Evolutionary conservation across 306 rosid genomes (phyloP).

Genomic region (Cucurbita pepo): DNA sequence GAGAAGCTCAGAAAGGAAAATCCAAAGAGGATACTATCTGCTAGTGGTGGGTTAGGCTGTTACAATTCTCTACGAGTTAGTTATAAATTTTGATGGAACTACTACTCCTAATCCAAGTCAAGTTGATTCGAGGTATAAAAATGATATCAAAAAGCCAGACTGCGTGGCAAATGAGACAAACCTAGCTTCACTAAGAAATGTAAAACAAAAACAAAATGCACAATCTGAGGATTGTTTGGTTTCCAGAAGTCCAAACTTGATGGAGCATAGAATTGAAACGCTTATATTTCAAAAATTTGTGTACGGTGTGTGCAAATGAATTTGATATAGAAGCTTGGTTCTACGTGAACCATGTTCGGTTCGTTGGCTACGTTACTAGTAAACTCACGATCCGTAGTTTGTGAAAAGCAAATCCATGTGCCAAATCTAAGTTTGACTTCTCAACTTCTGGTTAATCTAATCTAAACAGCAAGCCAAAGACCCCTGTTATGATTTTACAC

Average conservation of each 20-base stretch:
- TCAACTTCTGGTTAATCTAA: neutral
- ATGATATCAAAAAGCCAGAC: neutral
- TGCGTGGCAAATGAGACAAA: neutral
- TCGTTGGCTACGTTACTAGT: neutral
- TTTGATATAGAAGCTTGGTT: neutral
- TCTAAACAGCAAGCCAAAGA: neutral
- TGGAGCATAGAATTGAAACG: neutral
- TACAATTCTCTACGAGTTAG: neutral
- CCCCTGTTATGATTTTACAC: neutral
- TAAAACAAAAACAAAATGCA: neutral
- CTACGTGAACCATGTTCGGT: neutral
- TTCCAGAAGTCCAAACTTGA: neutral
- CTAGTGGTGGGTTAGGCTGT: too few species aligned
- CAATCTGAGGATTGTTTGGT: neutral
- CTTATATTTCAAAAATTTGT: neutral
- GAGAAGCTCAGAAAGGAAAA: too few species aligned
- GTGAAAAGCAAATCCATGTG: neutral
- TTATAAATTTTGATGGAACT: neutral
- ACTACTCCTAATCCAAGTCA: neutral
- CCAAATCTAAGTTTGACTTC: neutral
- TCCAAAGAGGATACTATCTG: too few species aligned
- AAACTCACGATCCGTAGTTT: neutral
- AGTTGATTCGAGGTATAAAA: neutral
- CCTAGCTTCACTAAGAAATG: neutral
- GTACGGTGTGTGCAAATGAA: neutral